Conservation (phyloP, 176 grass and related monocot species). For the Rhynchospora pubera region DNA sequence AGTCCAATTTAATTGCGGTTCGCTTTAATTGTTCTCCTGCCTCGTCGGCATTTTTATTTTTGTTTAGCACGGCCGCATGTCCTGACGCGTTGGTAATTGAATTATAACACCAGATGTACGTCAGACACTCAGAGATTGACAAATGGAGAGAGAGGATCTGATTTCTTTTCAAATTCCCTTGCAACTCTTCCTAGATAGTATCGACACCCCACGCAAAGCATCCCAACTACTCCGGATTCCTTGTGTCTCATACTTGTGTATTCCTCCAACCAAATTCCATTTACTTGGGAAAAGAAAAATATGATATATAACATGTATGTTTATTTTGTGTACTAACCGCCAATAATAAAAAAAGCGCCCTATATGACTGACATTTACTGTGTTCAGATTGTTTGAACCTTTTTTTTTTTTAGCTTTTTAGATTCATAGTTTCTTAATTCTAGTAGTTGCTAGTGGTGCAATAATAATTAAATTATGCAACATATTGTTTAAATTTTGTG, state of each 20-base stretch:
- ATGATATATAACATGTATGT: not conserved
- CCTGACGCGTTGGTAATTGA: not conserved
- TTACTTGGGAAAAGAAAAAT: not conserved
- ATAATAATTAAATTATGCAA: too few relatives aligned
- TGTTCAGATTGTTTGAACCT: too few relatives aligned
- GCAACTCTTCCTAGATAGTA: not conserved
- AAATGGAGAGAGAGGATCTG: not conserved
- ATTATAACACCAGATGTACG: not conserved
- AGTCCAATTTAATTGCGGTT: not conserved
- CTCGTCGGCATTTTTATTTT: too few relatives aligned
- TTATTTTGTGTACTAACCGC: too few relatives aligned
- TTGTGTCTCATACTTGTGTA: not conserved
- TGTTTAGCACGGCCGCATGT: too few relatives aligned
- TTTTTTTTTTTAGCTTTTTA: too few relatives aligned
- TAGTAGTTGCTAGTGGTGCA: too few relatives aligned
- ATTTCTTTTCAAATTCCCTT: not conserved
- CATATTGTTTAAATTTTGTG: too few relatives aligned
- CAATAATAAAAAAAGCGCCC: too few relatives aligned
- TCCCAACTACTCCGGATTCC: not conserved
- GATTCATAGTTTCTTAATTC: too few relatives aligned
- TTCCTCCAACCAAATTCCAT: not conserved
- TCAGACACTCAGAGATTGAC: not conserved
- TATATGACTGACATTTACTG: too few relatives aligned
- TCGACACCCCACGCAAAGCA: not conserved
- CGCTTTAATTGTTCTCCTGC: not conserved